A percentile compares a stretch with the other conserved stretches of the same genome.
These are phyloP conservation scores for Cadophora malorum DNA, from an alignment of 2,329 filamentous ascomycete genomes.

Conservation along the genomic window DNA sequence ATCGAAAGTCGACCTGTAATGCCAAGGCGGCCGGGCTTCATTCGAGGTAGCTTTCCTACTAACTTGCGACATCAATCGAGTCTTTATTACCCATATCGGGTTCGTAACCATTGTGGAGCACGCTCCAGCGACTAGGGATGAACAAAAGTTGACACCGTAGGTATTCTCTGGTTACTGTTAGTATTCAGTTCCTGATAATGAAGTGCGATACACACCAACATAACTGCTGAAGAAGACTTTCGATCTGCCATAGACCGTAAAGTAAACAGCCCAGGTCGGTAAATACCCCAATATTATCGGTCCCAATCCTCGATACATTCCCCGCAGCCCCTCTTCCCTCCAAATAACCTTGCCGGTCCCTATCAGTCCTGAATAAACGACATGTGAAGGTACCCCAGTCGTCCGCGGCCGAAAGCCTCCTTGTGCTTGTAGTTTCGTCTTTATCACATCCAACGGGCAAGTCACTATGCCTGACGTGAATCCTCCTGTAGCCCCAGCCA, in stretches of 20 bases:
- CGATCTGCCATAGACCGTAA: conserved; percentile 92
- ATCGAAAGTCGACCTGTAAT: conserved; percentile 88
- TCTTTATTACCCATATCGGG: conserved; percentile 99
- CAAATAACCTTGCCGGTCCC: conserved; percentile 88
- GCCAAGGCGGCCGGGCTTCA: conserved; percentile 75
- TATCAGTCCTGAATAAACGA: conserved; percentile 82
- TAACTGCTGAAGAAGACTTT: conserved; percentile 75
- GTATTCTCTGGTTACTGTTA: conserved; percentile 66
- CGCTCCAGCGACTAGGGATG: conserved; percentile 87
- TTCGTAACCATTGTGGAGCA: conserved; percentile 96
- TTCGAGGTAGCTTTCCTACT: conserved; percentile 60
- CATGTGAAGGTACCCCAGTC: conserved; percentile 46
- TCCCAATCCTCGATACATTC: conserved; percentile 91
- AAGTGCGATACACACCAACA: conserved; percentile 56
- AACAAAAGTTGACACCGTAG: conserved; percentile 82
- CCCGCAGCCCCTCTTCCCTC: conserved; percentile 84
- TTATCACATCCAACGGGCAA: conserved; percentile 97
- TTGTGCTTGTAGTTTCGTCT: conserved; percentile 96
- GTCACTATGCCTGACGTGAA: conserved; percentile 94
- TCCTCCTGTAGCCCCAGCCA: conserved; percentile 87
- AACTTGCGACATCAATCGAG: conserved; percentile 93
- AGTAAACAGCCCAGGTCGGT: conserved; percentile 97
- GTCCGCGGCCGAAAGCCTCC: conserved; percentile 71
- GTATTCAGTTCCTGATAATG: background rate
- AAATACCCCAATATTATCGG: conserved; percentile 96